Percentiles rank a stretch among this genome's conserved stretches.
These are phyloP conservation scores for Williopsis jadinii DNA, from an alignment of 1,139 yeast species.

Conservation along the genomic window DNA sequence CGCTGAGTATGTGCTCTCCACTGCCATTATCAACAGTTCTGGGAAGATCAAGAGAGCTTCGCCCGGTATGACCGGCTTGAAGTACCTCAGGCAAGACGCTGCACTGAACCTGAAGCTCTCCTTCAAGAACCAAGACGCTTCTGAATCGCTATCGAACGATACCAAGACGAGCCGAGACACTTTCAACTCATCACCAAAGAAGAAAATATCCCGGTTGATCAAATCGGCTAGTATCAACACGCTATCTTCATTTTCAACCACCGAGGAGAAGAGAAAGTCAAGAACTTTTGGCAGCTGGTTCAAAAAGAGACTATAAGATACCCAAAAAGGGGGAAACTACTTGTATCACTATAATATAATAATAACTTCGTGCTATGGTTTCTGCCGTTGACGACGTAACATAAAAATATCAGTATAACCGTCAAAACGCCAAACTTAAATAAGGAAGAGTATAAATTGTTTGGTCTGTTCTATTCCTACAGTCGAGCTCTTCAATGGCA, in stretches of 20 bases:
- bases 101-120: not conserved
- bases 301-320: constrained; percentile 1
- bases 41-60: constrained; percentile 5
- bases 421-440: too few species aligned
- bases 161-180: not conserved
- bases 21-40: constrained; percentile 14
- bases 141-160: not conserved
- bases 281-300: constrained; percentile 9
- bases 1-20: constrained; percentile 5
- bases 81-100: constrained; percentile 4
- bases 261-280: constrained; percentile 3
- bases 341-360: not conserved
- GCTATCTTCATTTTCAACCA: constrained; percentile 10
- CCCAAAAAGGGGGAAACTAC: not conserved
- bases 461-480: too few species aligned
- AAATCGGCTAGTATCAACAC: constrained; percentile 20
- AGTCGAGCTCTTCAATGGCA: too few species aligned
- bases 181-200: constrained; percentile 13
- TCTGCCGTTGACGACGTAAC: too few species aligned
- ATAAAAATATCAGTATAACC: too few species aligned
- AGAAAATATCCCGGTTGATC: constrained; percentile 15
- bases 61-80: constrained; percentile 3
- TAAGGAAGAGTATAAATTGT: too few species aligned
- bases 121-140: not conserved
- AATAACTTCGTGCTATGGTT: not conserved